Evolutionary conservation across 805 yeast species (phyloP).

Genomic region (Candida dendrica): DNA sequence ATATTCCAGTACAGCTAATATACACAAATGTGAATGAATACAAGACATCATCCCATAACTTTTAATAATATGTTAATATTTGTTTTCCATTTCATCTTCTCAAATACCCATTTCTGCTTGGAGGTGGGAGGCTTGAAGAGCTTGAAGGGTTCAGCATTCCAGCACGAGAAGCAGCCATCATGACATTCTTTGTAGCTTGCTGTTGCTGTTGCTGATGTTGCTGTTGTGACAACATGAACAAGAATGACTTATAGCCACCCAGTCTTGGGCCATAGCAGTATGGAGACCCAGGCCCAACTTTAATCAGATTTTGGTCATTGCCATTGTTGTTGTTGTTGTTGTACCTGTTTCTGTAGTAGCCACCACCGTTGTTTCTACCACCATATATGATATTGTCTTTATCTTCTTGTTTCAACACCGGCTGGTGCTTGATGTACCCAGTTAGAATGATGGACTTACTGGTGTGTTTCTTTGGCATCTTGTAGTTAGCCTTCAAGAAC

Average conservation of each 20-base stretch:
- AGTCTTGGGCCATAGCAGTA: slow-evolving; percentile 38
- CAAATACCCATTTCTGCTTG: slow-evolving; percentile 2
- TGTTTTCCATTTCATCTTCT: slow-evolving; percentile 1
- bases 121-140: slow-evolving; percentile 3
- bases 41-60: no score
- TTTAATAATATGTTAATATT: no score
- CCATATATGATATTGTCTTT: slow-evolving; percentile 52
- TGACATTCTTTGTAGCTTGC: background rate
- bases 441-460: slow-evolving; percentile 81
- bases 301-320: slow-evolving; percentile 30
- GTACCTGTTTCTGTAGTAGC: slow-evolving; percentile 16
- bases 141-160: slow-evolving; percentile 8
- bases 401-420: slow-evolving; percentile 63
- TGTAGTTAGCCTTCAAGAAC: slow-evolving; percentile 42
- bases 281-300: slow-evolving; percentile 42
- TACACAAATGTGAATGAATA: no score
- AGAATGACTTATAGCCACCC: slow-evolving; percentile 45
- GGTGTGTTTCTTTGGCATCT: slow-evolving; percentile 46
- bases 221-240: slow-evolving; percentile 10
- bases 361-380: slow-evolving; percentile 21
- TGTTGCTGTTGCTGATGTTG: slow-evolving; percentile 10
- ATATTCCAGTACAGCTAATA: no score
- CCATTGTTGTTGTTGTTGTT: slow-evolving; percentile 21
- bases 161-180: background rate
- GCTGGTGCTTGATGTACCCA: slow-evolving; percentile 62